Evolutionary conservation across 164 flowering plant species (phyloP).

Genomic region (Buxus sempervirens): DNA sequence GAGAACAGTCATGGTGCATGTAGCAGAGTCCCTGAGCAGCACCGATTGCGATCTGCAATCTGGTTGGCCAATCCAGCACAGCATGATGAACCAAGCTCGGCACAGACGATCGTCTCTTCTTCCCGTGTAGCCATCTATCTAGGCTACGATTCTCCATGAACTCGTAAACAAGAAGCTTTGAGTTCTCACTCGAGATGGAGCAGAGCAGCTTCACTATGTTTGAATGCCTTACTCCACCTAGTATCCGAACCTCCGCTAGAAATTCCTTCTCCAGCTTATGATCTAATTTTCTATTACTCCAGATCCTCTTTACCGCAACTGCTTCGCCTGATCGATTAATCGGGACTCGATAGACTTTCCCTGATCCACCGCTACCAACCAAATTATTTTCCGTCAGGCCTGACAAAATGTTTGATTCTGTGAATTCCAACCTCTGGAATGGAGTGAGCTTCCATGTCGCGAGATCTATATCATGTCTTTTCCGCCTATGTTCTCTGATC

Average conservation of each 20-base stretch:
- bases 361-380: slow-evolving; percentile 85
- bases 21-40: slow-evolving; percentile 85
- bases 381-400: slow-evolving; percentile 50
- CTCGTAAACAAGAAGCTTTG: slow-evolving; percentile 84
- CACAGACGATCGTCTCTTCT: slow-evolving; percentile 20
- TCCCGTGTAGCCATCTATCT: slow-evolving; percentile 69
- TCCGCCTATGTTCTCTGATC: slow-evolving; percentile 32
- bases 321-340: slow-evolving; percentile 27
- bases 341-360: slow-evolving; percentile 59
- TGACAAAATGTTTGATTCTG: slow-evolving; percentile 44
- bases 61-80: slow-evolving; percentile 65
- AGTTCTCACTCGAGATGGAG: slow-evolving; percentile 61
- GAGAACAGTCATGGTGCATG: slow-evolving; percentile 84
- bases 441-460: slow-evolving; percentile 67
- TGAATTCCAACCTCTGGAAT: slow-evolving; percentile 63
- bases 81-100: slow-evolving; percentile 13
- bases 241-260: slow-evolving; percentile 57
- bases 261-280: slow-evolving; percentile 55
- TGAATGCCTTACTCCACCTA: slow-evolving; percentile 66
- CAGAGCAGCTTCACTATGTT: slow-evolving; percentile 81
- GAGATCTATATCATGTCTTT: slow-evolving; percentile 22
- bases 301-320: slow-evolving; percentile 79
- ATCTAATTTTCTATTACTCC: slow-evolving; percentile 41
- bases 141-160: slow-evolving; percentile 78
- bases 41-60: slow-evolving; percentile 68